Percentiles rank a stretch among this genome's conserved stretches.
Evolutionary conservation across 1,284 basidiomycete species (phyloP).

Genomic region (Puccinia novopanici): DNA sequence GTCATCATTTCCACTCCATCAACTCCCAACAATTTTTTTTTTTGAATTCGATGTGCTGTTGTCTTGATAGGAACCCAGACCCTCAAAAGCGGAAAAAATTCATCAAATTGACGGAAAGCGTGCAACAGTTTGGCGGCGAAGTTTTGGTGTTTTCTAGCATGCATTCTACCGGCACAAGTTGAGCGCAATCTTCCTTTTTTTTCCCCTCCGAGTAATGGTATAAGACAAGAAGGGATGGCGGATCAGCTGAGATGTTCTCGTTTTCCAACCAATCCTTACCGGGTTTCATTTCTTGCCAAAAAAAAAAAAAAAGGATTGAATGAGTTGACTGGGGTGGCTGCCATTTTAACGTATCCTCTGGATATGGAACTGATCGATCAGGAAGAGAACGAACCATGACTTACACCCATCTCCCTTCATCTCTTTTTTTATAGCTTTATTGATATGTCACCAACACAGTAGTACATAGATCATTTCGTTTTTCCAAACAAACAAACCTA

Average conservation of each 20-base stretch:
- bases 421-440: background rate
- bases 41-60: background rate
- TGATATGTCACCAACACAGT: no score
- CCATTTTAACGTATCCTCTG: constrained; percentile 91
- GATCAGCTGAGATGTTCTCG: background rate
- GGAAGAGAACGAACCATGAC: constrained; percentile 65
- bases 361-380: constrained; percentile 75
- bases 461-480: no score
- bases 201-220: no score
- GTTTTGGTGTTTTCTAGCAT: constrained; percentile 96
- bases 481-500: background rate
- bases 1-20: background rate
- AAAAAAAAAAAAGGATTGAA: constrained; percentile 72
- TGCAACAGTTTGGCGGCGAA: constrained; percentile 83
- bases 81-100: constrained; percentile 65
- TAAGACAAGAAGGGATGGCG: background rate
- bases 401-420: background rate
- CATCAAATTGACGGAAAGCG: constrained; percentile 84
- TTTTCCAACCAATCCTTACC: no score
- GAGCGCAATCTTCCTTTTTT: background rate
- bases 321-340: constrained; percentile 89
- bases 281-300: no score
- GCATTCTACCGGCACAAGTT: constrained; percentile 81
- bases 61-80: constrained; percentile 52
- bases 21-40: background rate